phyloP scores from a whole-genome alignment of 2,329 filamentous ascomycete species.

The Cladosporium sp. region DNA sequence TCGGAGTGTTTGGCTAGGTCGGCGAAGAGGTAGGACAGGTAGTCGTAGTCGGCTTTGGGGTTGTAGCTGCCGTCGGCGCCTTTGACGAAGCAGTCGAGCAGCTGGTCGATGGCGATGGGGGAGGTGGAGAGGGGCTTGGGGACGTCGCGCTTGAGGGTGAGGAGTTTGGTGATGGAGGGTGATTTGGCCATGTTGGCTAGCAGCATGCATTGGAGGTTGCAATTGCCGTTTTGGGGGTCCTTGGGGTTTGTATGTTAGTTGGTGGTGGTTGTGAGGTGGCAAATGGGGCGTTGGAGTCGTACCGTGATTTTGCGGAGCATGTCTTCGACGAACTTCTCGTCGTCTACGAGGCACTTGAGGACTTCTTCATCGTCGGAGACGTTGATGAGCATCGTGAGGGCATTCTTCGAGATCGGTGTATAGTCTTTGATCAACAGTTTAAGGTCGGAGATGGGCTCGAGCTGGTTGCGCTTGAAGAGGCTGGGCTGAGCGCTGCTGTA shows the following conservation, averaged over 20 bases:
- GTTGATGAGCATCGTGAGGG: conserved; percentile 83
- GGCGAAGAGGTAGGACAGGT: conserved; percentile 88
- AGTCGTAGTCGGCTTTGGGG: conserved; percentile 79
- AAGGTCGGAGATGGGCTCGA: conserved; percentile 76
- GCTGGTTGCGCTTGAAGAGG: conserved; percentile 76
- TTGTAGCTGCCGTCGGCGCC: conserved; percentile 79
- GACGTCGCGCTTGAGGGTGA: conserved; percentile 60
- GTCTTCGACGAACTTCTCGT: conserved; percentile 73
- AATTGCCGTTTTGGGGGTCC: conserved; percentile 70
- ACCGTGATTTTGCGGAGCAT: conserved; percentile 68
- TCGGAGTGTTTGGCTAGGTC: conserved; percentile 73
- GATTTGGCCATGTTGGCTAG: conserved; percentile 86
- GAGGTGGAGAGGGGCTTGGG: conserved; percentile 68
- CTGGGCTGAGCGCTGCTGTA: conserved; percentile 69
- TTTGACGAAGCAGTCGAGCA: conserved; percentile 94
- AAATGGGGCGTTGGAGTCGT: conserved; percentile 43
- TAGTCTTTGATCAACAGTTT: conserved; percentile 84
- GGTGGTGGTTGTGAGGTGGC: not conserved
- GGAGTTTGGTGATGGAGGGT: conserved; percentile 62
- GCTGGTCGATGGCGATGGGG: conserved; percentile 72
- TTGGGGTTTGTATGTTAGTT: conserved; percentile 29
- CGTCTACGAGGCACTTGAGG: conserved; percentile 63
- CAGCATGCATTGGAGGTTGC: conserved; percentile 82
- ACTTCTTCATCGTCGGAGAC: conserved; percentile 71
- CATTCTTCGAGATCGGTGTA: conserved; percentile 88